Evolutionary conservation across 495 filamentous ascomycete species (phyloP), one percentile per base, ranked within the genome.

Genomic region (Schizothecium vesticola): DNA sequence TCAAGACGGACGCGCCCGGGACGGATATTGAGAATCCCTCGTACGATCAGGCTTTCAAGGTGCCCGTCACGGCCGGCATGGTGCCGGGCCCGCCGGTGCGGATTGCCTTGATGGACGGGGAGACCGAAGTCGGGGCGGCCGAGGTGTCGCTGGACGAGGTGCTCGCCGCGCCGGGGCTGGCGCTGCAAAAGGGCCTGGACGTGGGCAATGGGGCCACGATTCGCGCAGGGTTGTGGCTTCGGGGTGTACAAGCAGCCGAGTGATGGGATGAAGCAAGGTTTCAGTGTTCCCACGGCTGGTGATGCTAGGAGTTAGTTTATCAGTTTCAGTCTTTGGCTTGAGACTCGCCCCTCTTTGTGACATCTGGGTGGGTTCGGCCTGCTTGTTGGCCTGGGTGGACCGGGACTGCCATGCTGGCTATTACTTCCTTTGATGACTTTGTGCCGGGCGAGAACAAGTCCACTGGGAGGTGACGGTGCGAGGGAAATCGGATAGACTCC

Each of bases 11-110:
- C 71, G 66, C 72, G 1, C 78, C 80, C 1, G 80, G 80, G 3
- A 62, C 68, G 24, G 80, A 83, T 65, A 77, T 83, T 61, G 73
- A 73, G 71, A 83, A 83, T 66, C 80, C 80, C n/a, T 70, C 74
- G 3, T 83, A 78, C 57, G 77, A 81, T 64, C 72, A 75, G 61
- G 70, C 71, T 10, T 81, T 80, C 72, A 67, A 69, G 24, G 71
- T 83, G 58, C 74, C 76, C 3, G 11, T 81, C 13, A 73, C 66
- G 11, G 16, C 71, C 7, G 80, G 78, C 23, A 74, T 77, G 70
- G 57, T 79, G 11, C 65, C 67, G 21, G 75, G 68, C 21, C 63
- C 68, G 23, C 65, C 74, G 2, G 77, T 81, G 59, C 69, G 61
- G 31, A 74, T 81, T 26, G 63, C 71, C 16, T 60, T 83, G 57